Conservation (phyloP, 2,329 filamentous ascomycete species). For the Parastagonospora avenae region DNA sequence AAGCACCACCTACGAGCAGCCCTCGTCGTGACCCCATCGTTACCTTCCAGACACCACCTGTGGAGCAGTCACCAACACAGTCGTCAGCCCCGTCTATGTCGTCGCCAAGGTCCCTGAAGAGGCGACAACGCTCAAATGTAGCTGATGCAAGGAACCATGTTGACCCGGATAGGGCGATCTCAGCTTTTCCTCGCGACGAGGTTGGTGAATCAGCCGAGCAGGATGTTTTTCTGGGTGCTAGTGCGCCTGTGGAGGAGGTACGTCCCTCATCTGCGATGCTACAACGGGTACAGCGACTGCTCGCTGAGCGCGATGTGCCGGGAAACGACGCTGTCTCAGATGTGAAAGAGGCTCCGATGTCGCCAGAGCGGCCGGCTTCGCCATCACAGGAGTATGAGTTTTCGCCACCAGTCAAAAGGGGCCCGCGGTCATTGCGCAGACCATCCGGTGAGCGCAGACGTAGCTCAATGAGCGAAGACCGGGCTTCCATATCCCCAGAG, state of each 20-base stretch:
- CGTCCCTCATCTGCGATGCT: slow-evolving; percentile 29
- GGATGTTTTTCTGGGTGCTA: slow-evolving; percentile 19
- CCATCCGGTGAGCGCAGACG: slow-evolving; percentile 35
- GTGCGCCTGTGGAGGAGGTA: slow-evolving; percentile 19
- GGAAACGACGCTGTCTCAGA: slow-evolving; percentile 11
- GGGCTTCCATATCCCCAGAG: slow-evolving; percentile 35
- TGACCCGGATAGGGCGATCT: slow-evolving; percentile 30
- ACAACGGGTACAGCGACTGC: slow-evolving; percentile 30
- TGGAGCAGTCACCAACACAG: slow-evolving; percentile 20
- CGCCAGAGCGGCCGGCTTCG: slow-evolving; percentile 13
- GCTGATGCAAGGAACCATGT: slow-evolving; percentile 9
- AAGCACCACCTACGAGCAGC: slow-evolving; percentile 26
- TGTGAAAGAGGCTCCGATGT: slow-evolving; percentile 13
- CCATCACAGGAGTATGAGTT: slow-evolving; percentile 18
- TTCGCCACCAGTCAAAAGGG: slow-evolving; percentile 26
- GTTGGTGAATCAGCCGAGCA: slow-evolving; percentile 6
- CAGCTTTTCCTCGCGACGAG: slow-evolving; percentile 15
- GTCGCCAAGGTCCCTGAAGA: slow-evolving; percentile 24
- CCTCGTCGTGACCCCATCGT: slow-evolving; percentile 14
- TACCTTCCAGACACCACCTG: slow-evolving; percentile 11
- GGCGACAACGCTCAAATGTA: slow-evolving; percentile 7
- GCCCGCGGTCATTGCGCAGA: slow-evolving; percentile 31
- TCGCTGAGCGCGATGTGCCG: slow-evolving; percentile 24
- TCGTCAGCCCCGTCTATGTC: slow-evolving; percentile 18
- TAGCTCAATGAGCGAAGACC: slow-evolving; percentile 37